phyloP scores from a whole-genome alignment of 345 rosid species.

The Crucihimalaya himalaica region DNA sequence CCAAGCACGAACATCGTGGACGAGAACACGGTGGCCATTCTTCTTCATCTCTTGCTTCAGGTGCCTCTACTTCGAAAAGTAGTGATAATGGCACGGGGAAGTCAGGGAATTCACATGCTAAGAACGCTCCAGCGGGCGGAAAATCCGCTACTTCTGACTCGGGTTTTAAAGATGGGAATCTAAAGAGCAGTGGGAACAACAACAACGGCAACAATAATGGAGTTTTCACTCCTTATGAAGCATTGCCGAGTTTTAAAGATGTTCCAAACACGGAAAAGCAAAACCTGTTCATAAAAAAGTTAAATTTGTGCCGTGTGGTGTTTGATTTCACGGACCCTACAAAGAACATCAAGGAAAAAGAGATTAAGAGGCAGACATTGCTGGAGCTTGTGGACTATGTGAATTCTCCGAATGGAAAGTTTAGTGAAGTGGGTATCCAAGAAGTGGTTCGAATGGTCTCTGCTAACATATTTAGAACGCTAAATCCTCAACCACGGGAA shows the following conservation, averaged over 20 bases:
- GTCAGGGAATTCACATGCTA: constrained; percentile 24
- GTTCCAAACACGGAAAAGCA: constrained; percentile 63
- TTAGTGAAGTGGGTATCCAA: constrained; percentile 55
- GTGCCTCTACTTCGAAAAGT: constrained; percentile 48
- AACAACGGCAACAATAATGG: constrained; percentile 25
- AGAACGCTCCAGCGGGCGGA: constrained; percentile 26
- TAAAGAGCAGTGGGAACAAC: constrained; percentile 45
- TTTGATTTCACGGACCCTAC: constrained; percentile 70
- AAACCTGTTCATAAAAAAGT: constrained; percentile 53
- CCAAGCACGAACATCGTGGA: constrained; percentile 56
- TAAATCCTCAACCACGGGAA: constrained; percentile 64
- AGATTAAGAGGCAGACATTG: constrained; percentile 69
- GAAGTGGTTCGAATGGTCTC: constrained; percentile 70
- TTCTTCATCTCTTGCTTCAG: constrained; percentile 37
- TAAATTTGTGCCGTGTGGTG: constrained; percentile 57
- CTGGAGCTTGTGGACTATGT: constrained; percentile 73
- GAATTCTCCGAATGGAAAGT: constrained; percentile 56
- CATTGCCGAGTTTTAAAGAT: constrained; percentile 62
- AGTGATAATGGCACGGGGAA: constrained; percentile 37
- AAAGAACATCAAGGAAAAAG: constrained; percentile 65
- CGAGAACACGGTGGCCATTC: constrained; percentile 57
- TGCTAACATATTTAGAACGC: constrained; percentile 60
- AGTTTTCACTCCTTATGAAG: constrained; percentile 51
- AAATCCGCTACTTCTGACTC: constrained; percentile 45
- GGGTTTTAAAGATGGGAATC: constrained; percentile 45